phyloP scores from a whole-genome alignment of 129 eudicot species.

The Centella asiatica region DNA sequence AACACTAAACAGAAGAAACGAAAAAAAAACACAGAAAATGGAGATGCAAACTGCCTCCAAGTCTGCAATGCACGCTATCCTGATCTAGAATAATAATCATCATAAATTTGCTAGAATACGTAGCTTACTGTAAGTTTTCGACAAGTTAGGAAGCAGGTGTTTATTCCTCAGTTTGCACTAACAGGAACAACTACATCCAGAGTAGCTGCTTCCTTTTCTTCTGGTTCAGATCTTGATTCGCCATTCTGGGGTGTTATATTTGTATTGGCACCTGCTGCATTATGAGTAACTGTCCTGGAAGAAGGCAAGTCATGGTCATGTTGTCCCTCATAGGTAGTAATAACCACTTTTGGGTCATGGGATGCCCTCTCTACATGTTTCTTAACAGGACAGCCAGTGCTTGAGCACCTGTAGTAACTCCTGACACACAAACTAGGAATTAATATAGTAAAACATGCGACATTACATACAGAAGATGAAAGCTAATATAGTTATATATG shows the following conservation, averaged over 20 bases:
- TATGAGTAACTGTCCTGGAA: constrained; percentile 42
- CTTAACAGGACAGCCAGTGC: constrained; percentile 66
- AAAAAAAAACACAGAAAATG: neutral
- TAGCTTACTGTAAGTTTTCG: constrained; percentile 4
- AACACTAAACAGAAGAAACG: neutral
- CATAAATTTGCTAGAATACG: constrained; percentile 5
- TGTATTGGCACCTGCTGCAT: constrained; percentile 19
- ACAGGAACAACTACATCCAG: constrained; percentile 44
- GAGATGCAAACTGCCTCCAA: constrained; percentile 1
- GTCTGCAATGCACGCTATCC: constrained; percentile 8
- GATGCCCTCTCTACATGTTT: constrained; percentile 79
- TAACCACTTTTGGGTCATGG: constrained; percentile 59
- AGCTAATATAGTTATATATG: neutral
- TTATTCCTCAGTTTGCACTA: constrained; percentile 42
- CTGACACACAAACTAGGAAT: constrained; percentile 22
- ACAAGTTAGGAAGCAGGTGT: constrained; percentile 2
- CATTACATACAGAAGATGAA: too few relatives aligned
- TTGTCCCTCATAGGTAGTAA: constrained; percentile 73
- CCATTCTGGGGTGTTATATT: constrained; percentile 24
- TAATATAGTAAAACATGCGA: too few relatives aligned
- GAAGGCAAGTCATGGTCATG: constrained; percentile 61
- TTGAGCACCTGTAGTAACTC: constrained; percentile 77
- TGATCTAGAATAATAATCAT: constrained; percentile 9
- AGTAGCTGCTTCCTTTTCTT: constrained; percentile 29
- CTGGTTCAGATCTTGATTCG: constrained; percentile 38